These are phyloP conservation scores for Ceratocystis alfenasii DNA, from an alignment of 2,329 filamentous ascomycete genomes.

Conservation along the genomic window DNA sequence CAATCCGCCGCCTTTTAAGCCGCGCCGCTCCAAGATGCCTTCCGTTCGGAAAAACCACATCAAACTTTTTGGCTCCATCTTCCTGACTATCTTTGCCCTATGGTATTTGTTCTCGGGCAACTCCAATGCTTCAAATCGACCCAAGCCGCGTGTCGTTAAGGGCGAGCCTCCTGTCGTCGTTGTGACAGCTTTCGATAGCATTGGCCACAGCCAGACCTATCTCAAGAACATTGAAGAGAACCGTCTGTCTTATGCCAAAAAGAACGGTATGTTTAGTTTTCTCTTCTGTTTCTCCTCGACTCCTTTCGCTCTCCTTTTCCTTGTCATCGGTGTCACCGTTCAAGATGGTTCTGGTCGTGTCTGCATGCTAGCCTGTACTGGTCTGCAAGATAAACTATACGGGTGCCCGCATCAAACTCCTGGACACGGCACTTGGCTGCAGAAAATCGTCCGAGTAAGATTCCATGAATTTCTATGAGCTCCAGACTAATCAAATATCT, in stretches of 20 bases:
- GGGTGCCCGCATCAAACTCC: conserved; percentile 11
- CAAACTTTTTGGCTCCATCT: conserved; percentile 44
- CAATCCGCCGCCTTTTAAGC: conserved; percentile 58
- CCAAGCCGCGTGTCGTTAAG: conserved; percentile 21
- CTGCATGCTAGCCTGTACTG: not conserved
- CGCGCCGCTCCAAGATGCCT: conserved; percentile 44
- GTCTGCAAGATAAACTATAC: conserved; percentile 7
- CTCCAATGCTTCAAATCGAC: conserved; percentile 16
- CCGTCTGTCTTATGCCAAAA: conserved; percentile 68
- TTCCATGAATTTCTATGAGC: not conserved
- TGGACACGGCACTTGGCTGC: conserved; percentile 12
- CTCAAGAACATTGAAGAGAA: conserved; percentile 67
- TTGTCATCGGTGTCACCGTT: not conserved
- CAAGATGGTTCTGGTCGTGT: not conserved
- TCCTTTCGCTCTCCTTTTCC: not conserved
- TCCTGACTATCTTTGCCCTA: conserved; percentile 43
- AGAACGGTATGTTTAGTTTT: conserved; percentile 54
- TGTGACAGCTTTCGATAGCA: conserved; percentile 64
- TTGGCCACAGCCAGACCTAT: conserved; percentile 43
- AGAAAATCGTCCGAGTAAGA: not conserved
- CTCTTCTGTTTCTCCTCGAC: not conserved
- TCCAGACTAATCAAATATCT: conserved; percentile 14
- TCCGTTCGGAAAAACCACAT: conserved; percentile 50
- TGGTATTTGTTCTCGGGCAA: conserved; percentile 46
- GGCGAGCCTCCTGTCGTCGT: conserved; percentile 57